A percentile compares a stretch with the other conserved stretches of the same genome.
Conservation (phyloP, 2,329 filamentous ascomycete genomes). For the Fusarium sororula region DNA sequence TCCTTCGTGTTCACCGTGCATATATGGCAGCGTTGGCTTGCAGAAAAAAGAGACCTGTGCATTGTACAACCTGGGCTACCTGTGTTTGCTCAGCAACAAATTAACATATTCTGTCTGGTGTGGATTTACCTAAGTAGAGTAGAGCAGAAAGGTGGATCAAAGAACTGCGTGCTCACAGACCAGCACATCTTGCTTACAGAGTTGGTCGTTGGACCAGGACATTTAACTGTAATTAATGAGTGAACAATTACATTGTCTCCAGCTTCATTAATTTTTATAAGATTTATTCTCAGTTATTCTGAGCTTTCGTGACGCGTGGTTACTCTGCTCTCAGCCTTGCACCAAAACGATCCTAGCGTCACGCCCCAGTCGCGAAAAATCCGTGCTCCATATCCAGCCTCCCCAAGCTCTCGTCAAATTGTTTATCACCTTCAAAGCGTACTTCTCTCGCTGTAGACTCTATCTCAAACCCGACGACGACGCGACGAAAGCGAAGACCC, state of each 20-base stretch:
- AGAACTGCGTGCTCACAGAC: background rate
- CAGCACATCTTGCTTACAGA: too few relatives aligned
- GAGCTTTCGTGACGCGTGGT: conserved; percentile 28
- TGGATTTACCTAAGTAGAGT: background rate
- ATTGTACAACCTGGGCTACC: background rate
- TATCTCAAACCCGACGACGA: conserved; percentile 32
- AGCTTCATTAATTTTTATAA: background rate
- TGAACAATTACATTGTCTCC: background rate
- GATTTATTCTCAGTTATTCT: background rate
- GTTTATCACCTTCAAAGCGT: conserved; percentile 41
- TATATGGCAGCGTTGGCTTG: background rate
- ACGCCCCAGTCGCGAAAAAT: conserved; percentile 49
- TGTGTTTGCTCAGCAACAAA: background rate
- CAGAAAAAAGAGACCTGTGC: background rate
- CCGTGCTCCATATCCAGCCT: conserved; percentile 49
- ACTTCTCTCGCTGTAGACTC: conserved; percentile 30
- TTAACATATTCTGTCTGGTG: background rate
- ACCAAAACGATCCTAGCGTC: conserved; percentile 48
- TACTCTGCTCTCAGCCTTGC: conserved; percentile 46
- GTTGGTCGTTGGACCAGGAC: accelerated
- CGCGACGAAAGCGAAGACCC: conserved; percentile 30
- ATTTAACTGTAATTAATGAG: accelerated
- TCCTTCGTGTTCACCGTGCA: too few relatives aligned
- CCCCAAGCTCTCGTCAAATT: conserved; percentile 46
- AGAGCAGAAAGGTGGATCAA: background rate